Evolutionary conservation across 495 filamentous ascomycete genomes (phyloP), one percentile per base, ranked within the genome.

Genomic region (Beverwykella pulmonaria): DNA sequence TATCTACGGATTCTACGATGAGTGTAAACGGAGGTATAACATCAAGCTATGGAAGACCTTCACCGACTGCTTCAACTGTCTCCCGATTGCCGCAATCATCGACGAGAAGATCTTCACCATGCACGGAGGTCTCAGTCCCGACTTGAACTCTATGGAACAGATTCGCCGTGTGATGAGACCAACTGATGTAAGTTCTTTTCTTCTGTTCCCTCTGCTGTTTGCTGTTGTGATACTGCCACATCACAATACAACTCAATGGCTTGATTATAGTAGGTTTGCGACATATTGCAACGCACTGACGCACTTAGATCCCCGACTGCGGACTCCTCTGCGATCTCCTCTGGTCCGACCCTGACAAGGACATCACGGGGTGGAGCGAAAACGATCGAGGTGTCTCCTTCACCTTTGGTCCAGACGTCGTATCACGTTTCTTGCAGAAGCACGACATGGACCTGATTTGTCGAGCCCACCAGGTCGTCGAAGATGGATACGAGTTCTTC

Each of bases 1-100:
- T 79, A 98, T 98, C 80, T 98, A 98, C 72, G 94, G 94, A 47
- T 98, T 98, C 83, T 98, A 98, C 82, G 94, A 98, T 76, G 94
- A 98, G 79, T 98, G 94, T 86, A 98, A 98, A 84, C 88, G 94
- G 68, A 84, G 94, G 65, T 98, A 98, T 81, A 98, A 98, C 82
- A 98, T 98, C 82, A 98, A 98, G 86, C 87, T 98, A 68, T 98
- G 94, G 94, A 98, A 98, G 84, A 98, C 94, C 7, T 98, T 98
- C 76, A 98, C 94, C 39, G 94, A 98, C 74, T 98, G 94, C 86
- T 98, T 98, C 86, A 98, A 98, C 83, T 98, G 94, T 82, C 78
- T 98, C 75, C 94, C 94, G 30, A 98, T 98, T 78, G 94, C 94
- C n/a, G 94, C 94, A 61, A 98, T 98, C 78, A 98, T 98, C 73